Percentiles rank a stretch among this genome's conserved stretches.
Conservation (phyloP, 2,329 filamentous ascomycete genomes). For the Verticillium klebahnii region DNA sequence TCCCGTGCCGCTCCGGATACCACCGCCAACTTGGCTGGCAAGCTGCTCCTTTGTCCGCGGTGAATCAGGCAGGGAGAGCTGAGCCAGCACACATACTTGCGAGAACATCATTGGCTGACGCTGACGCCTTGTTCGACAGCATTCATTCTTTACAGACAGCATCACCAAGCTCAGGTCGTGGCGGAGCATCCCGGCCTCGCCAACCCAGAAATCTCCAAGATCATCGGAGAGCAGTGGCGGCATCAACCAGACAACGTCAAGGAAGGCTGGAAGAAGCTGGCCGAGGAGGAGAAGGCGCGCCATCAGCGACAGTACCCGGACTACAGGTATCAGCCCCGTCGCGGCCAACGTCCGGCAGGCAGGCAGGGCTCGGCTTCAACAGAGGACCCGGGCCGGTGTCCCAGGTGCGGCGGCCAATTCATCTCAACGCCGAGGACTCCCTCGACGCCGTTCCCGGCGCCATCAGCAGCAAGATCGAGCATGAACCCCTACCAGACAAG, state of each 20-base stretch:
- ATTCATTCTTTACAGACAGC: conserved; percentile 95
- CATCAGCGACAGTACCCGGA: conserved; percentile 88
- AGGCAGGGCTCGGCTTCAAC: conserved; percentile 28
- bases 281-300: conserved; percentile 87
- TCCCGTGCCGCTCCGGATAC: conserved; percentile 7
- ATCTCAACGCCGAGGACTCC: conserved; percentile 60
- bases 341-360: conserved; percentile 40
- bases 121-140: conserved; percentile 46
- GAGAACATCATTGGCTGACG: conserved; percentile 17
- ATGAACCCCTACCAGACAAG: conserved; percentile 11
- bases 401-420: conserved; percentile 66
- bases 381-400: conserved; percentile 55
- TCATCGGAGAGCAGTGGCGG: conserved; percentile 91
- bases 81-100: conserved; percentile 2
- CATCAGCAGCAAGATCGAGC: conserved; percentile 23
- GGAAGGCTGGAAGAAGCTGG: conserved; percentile 80
- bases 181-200: conserved; percentile 80
- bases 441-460: conserved; percentile 38
- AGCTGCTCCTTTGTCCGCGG: conserved; percentile 11
- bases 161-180: conserved; percentile 80
- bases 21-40: neutral
- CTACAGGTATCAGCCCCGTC: conserved; percentile 88
- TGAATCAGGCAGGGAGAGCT: conserved; percentile 3
- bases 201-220: conserved; percentile 96
- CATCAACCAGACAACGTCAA: conserved; percentile 70